Conservation (phyloP, 1,139 yeast species). For the Wickerhamiella infanticola region DNA sequence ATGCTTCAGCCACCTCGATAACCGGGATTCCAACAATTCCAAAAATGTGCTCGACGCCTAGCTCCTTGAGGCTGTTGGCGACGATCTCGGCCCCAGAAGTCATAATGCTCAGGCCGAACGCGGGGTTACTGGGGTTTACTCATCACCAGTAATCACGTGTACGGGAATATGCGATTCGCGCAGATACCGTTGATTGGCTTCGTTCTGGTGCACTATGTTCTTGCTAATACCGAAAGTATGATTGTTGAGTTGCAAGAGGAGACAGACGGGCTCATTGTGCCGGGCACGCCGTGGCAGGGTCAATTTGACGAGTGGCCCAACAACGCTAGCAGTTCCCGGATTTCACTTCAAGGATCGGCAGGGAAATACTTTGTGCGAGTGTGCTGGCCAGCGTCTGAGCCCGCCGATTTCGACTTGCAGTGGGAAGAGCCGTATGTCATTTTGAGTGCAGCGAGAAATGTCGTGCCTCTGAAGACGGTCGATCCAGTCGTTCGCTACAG, state of each 20-base stretch:
- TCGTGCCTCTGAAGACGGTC: conserved; percentile 8
- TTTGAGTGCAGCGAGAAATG: conserved; percentile 11
- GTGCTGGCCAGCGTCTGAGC: conserved; percentile 26
- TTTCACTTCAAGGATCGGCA: conserved; percentile 1
- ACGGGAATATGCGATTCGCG: neutral
- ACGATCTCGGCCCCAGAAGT: conserved; percentile 29
- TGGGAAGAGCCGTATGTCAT: conserved; percentile 10
- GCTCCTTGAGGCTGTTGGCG: conserved; percentile 30
- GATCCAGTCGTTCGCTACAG: conserved; percentile 16
- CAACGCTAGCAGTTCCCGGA: neutral
- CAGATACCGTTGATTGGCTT: neutral
- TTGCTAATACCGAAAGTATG: conserved; percentile 11
- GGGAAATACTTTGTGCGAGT: conserved; percentile 21
- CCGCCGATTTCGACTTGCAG: conserved; percentile 18
- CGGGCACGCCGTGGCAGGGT: neutral
- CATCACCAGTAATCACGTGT: neutral
- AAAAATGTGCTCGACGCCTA: conserved; percentile 40
- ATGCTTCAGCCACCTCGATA: conserved; percentile 42
- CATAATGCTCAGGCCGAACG: neutral
- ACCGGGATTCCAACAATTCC: conserved; percentile 61
- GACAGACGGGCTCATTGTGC: neutral
- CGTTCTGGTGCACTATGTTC: conserved; percentile 3
- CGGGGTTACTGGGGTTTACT: neutral
- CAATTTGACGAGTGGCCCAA: neutral
- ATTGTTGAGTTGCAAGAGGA: conserved; percentile 1